A percentile compares a stretch with the other conserved stretches of the same genome.
phyloP scores from a whole-genome alignment of 176 grass and related monocot species.

The Cenchrus fungigraminus region DNA sequence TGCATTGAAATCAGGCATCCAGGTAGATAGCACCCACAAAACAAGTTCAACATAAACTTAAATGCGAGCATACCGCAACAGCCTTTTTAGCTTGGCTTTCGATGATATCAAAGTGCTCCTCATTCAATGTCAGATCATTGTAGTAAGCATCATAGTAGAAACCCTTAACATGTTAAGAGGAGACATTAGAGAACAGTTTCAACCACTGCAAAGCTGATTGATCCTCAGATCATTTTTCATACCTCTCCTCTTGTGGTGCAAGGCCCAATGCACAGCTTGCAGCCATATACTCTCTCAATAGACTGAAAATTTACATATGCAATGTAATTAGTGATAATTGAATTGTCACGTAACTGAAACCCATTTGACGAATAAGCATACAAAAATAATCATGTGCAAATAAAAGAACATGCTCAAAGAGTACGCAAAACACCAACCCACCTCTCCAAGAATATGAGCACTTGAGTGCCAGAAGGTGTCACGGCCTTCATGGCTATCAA shows the following conservation, averaged over 20 bases:
- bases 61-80: constrained; percentile 69
- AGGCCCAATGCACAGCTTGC: constrained; percentile 97
- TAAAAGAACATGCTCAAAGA: not conserved
- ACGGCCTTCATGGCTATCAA: constrained; percentile 87
- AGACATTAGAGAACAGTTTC: constrained; percentile 31
- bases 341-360: constrained; percentile 14
- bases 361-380: not conserved
- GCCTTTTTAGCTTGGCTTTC: constrained; percentile 85
- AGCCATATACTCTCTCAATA: constrained; percentile 89
- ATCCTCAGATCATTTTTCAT: constrained; percentile 14
- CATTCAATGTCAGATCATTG: constrained; percentile 81
- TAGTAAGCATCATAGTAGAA: constrained; percentile 99
- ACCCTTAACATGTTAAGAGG: constrained; percentile 56
- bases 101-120: constrained; percentile 80
- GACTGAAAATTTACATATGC: constrained; percentile 54
- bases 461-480: constrained; percentile 99
- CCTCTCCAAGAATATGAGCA: constrained; percentile 98
- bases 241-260: constrained; percentile 99
- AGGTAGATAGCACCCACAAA: not conserved
- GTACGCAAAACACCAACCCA: constrained; percentile 30
- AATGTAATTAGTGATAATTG: constrained; percentile 31
- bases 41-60: constrained; percentile 16
- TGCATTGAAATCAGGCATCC: not conserved
- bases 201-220: not conserved
- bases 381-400: not conserved